Base-by-base conservation (phyloP, 2,329 filamentous ascomycete genomes). In the Pseudogymnoascus sp. region DNA sequence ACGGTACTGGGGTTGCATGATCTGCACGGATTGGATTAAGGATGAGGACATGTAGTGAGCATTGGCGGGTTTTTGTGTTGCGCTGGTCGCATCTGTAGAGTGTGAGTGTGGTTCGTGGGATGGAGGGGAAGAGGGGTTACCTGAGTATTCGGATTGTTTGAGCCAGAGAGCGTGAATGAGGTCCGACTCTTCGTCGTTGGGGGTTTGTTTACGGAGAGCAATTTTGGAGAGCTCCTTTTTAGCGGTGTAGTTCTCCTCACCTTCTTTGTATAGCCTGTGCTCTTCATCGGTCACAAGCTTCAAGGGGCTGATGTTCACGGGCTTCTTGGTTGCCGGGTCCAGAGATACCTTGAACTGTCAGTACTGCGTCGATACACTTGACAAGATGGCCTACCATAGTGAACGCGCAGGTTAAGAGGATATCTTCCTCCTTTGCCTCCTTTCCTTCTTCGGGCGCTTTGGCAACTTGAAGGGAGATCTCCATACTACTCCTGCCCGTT, bases 1-100 rank as follows among this genome's bases (percentile, higher is more conserved):
- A 59, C 86, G 82, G 72, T 86, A 83, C 73, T 89, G 85, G 0
- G 87, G 87, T 67, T 89, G 86, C 87, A 90, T 90, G 66, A 90
- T 88, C 68, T 82, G 83, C 4, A 87, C 85, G n/a, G 84, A 86
- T 69, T 82, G 81, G 53, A 90, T 79, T 7, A 78, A 76, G 0
- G 86, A 88, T 33, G 78, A 77, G 60, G 82, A 79, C 87, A 90
- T 90, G 69, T 80, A 82, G 38, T 82, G 74, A 2, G 83, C 80
- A 67, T 87, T 86, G 35, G 76, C 69, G 5, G 85, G 85, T 69
- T 83, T 80, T 42, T 79, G 75, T 5, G 79, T 71, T 0, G 80
- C 73, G 53, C 80, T 78, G 67, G 83, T 81, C 10, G 84, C 82
- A 67, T 86, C 83, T 65, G 5, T 16, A 60, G 40, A 31, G 21